Base-by-base conservation (phyloP, 208 protist species). In the Porcisia deanei region DNA sequence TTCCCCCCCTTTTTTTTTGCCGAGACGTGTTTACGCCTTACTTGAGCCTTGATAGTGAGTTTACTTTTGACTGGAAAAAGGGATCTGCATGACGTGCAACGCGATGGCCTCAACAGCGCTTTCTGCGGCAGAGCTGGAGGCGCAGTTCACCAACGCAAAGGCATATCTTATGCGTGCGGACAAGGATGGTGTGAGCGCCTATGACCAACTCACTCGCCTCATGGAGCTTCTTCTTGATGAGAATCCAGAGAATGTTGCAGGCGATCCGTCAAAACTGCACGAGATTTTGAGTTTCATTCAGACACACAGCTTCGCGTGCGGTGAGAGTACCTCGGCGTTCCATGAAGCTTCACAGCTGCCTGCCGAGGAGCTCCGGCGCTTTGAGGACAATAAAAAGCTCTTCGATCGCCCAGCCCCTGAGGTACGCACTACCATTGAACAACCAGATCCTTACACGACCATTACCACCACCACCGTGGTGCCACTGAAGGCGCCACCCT, bases 381-480 rank as follows among this genome's bases (percentile, higher is more conserved):
- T 94, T 39, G 73, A 76, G 12, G 89, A 95, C 22, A 95, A 96
- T 82, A 78, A 88, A 55, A 85, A 82, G 54, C 85, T 98, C 45
- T 96, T 97, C 60, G 81, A 94, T 6, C 88, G 82, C 41, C 88
- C 88, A 25, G 82, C 89, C 12, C 93, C 95, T 12, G 85, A 92
- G 67, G 93, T 94, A 53, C 77, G 84, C 57, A 98, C 95, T 9
- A 88, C 83, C 12, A 91, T 98, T 72, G 91, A 97, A 76, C 91
- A 97, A 74, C 95, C 95, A 4, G 92, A 96, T 71, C 93, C 93
- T 9, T 97, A 94, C 83, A 97, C 92, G 9, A 97, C 93, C 69
- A 84, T 98, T 66, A 98, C 95, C 41, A 97, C 88, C 54, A 98
- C 95, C 14, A 93, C 88, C 39, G 80, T 88, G 20, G 92, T 92